Base-by-base conservation (phyloP, 805 yeast genomes). In the Dipodascus albidus region DNA sequence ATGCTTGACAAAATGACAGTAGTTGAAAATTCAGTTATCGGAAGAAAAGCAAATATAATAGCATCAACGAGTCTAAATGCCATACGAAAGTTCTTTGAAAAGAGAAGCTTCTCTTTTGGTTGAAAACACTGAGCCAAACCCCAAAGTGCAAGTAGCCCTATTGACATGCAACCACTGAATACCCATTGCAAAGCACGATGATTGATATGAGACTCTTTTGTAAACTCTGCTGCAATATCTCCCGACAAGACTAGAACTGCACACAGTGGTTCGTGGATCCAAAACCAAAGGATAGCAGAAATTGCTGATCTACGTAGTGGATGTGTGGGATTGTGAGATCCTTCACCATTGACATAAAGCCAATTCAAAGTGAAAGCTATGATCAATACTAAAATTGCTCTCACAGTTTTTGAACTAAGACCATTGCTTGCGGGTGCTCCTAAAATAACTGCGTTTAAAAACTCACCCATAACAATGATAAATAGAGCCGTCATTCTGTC, bases 391-490 rank as follows among this genome's bases (percentile, higher is more conserved):
- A 77, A 69, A 3, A 79, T 57, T 0, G 79, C 84, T 51, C 82
- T 66, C n/a, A 73, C 74, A 20, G 77, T 64, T 47, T 69, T 70
- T 2, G 58, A 58, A 48, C 70, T 67, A 55, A 79, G 68, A 0
- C 83, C 83, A 1, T 62, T 53, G 0, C 75, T 77, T 44, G 79
- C 70, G 0, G 80, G 76, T n/a, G 71, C 67, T 0, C 65, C 64
- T 1, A 80, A 76, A 4, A 79, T 83, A 6, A 78, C 67, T 44
- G 74, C 75, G 59, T 75, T 79, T 14, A 81, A 65, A 57, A 79
- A 81, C 57, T 81, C 86, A 35, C 87, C 87, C 57, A 82, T 72
- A 2, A 84, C 85, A 64, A 82, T 81, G 58, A 81, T 74, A 52
- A 72, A 80, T 60, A 82, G 82, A 0, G 81, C 78, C 1, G 76